Base-by-base conservation (phyloP, 2,329 filamentous ascomycete genomes). In the Pezicula carpinea region DNA sequence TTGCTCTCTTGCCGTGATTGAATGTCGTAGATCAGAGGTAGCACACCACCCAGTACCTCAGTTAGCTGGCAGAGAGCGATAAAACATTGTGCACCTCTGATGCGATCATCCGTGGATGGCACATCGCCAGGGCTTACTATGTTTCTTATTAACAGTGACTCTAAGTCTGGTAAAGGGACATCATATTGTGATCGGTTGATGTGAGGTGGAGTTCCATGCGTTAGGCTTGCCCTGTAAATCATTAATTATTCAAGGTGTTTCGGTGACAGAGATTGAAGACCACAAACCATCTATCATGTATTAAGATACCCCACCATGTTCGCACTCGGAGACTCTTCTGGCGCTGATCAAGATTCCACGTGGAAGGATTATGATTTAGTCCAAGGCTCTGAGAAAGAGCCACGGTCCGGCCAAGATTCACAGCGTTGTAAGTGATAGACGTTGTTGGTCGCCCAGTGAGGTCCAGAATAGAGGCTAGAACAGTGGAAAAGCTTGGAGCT, bases 391-490 rank as follows among this genome's bases (percentile, higher is more conserved):
- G 70, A 0, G 74, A 73, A 39, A 81, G 63, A 0, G 75, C 71
- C 6, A 80, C 66, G 0, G 75, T 73, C 0, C 70, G 68, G 0
- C 76, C 76, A 1, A 79, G 61, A 32, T 72, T 65, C 0, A 74
- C 67, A 1, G 72, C 73, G 51, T 82, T 81, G 0, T 79, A 78
- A 5, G 79, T 75, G 57, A 82, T 74, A 1, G 77, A 77, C 6
- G 77, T 80, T 6, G 77, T 77, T 1, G 81, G 80, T 3, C 80
- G 69, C 1, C 80, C 81, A 1, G 74, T 75, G 2, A 83, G 64
- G 53, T 84, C 80, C 8, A 84, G 67, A 7, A 83, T 60, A 5
- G 78, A 73, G 2, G 79, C 74, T 18, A 75, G 70, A 19, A 84
- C 71, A 1, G 78, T 79, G 1, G 79, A 77, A 36, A 83, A 66